Percentiles rank a stretch among this genome's conserved stretches.
Conservation (phyloP, 1,139 yeast genomes). For the Yamadazyma atlantica region DNA sequence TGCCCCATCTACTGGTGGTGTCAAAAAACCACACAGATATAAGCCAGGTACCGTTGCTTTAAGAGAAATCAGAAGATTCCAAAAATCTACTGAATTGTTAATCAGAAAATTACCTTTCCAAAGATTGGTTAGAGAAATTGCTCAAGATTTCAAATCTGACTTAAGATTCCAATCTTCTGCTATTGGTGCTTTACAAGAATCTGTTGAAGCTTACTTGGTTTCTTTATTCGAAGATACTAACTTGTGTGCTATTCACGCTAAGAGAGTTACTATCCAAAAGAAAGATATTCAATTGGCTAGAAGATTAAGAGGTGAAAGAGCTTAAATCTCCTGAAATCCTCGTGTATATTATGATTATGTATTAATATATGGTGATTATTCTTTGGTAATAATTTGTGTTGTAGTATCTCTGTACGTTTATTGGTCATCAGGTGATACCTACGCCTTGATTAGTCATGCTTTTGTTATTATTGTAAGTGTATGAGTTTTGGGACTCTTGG, state of each 20-base stretch:
- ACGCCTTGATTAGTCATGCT: too few species aligned
- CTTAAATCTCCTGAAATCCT: conserved; percentile 32
- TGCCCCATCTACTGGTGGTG: conserved; percentile 98
- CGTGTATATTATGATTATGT: conserved; percentile 20
- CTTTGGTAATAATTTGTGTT: background rate
- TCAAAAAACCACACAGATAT: conserved; percentile 99
- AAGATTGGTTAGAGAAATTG: conserved; percentile 97
- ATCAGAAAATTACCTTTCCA: conserved; percentile 99
- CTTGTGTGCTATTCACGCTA: conserved; percentile 98
- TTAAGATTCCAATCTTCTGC: conserved; percentile 98
- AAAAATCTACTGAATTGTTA: conserved; percentile 93
- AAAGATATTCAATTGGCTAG: conserved; percentile 98
- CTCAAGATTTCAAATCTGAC: conserved; percentile 97
- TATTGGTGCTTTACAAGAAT: conserved; percentile 98
- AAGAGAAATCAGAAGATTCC: conserved; percentile 99
- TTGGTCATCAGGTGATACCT: too few species aligned
- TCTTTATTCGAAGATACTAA: conserved; percentile 94
- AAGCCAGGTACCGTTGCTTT: conserved; percentile 99
- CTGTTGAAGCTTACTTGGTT: conserved; percentile 95
- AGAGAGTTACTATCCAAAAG: conserved; percentile 99
- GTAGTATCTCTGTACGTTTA: too few species aligned
- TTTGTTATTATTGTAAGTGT: too few species aligned
- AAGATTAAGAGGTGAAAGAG: conserved; percentile 98
- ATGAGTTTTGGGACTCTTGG: too few species aligned
- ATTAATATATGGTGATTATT: conserved; percentile 14